Base-by-base conservation (phyloP, 208 protist species). In the Leptomonas seymouri region DNA sequence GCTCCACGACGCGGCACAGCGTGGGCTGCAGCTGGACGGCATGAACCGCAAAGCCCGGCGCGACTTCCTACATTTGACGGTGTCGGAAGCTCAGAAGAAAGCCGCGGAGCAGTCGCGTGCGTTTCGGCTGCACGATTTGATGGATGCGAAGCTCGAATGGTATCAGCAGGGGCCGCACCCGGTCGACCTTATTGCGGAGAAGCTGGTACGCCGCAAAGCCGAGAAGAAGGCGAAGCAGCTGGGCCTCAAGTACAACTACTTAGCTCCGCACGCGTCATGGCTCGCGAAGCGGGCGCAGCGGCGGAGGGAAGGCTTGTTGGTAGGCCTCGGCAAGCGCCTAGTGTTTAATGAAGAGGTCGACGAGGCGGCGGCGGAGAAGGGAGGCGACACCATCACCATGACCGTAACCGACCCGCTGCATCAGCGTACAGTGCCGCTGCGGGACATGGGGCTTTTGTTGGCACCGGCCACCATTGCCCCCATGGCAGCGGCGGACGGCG, bases 111-210 rank as follows among this genome's bases (percentile, higher is more conserved):
- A 83, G 67, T 80, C 81, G 34, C 71, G 76, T 11, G 78, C 88
- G 14, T 83, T 91, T 25, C 86, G 88, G 51, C 84, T 89, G 30
- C 89, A 96, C 66, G 87, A 92, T 20, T 62, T 96, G 23, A 94
- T 96, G 91, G 91, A 96, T 67, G 82, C 80, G 58, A 81, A 80
- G 55, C 50, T 94, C 3, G 87, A 83, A 51, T 96, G 91, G 89
- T 96, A 96, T 53, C 91, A 96, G 76, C 91, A 96, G 65, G 91
- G 89, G 0, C 91, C 91, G 14, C 79, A 88, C 65, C 91, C 91
- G 2, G 86, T 96, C 69, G 91, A 96, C 66, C 60, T 94, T 55
- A 92, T 96, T 64, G 73, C 89, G 7, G 88, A 96, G 58, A 91
- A 90, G 54, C 84, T 96, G 18, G 87, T 96, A 20, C 61, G 70